These are phyloP conservation scores for Fraxinus floribunda DNA, from an alignment of 305 asterid genomes.

Conservation along the genomic window DNA sequence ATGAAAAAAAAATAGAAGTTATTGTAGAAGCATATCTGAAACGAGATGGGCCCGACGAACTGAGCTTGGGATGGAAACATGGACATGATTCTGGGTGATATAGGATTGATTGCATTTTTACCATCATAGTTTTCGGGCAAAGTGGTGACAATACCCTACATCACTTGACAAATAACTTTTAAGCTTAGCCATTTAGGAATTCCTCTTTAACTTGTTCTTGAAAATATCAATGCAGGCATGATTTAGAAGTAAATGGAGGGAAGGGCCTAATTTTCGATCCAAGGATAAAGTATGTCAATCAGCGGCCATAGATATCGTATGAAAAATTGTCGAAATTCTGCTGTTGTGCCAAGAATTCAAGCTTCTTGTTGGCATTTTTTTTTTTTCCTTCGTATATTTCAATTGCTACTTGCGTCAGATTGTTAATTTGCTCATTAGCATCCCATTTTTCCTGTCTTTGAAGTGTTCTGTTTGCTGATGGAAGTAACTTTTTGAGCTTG, in stretches of 20 bases:
- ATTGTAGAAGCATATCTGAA: not conserved
- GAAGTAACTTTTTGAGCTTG: no score
- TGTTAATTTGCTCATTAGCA: not conserved
- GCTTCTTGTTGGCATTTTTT: not conserved
- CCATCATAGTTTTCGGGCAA: not conserved
- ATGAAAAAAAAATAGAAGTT: not conserved
- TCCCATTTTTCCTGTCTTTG: not conserved
- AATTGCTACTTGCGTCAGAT: not conserved
- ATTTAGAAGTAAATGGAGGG: slow-evolving; percentile 92
- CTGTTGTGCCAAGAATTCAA: not conserved
- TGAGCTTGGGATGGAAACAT: not conserved
- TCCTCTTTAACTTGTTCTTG: not conserved
- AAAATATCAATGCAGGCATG: slow-evolving; percentile 63
- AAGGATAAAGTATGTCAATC: slow-evolving; percentile 85
- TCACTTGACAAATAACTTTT: not conserved
- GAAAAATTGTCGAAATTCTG: not conserved
- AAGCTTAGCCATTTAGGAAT: not conserved
- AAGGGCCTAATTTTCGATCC: slow-evolving; percentile 91
- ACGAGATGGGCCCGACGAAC: not conserved
- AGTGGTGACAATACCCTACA: not conserved
- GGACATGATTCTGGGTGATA: not conserved
- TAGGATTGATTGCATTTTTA: not conserved
- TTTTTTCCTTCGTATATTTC: not conserved
- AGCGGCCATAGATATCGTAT: slow-evolving; percentile 44
- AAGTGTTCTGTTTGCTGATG: not conserved